phyloP scores from a whole-genome alignment of 306 rosid species.

The Mucuna pruriens region DNA sequence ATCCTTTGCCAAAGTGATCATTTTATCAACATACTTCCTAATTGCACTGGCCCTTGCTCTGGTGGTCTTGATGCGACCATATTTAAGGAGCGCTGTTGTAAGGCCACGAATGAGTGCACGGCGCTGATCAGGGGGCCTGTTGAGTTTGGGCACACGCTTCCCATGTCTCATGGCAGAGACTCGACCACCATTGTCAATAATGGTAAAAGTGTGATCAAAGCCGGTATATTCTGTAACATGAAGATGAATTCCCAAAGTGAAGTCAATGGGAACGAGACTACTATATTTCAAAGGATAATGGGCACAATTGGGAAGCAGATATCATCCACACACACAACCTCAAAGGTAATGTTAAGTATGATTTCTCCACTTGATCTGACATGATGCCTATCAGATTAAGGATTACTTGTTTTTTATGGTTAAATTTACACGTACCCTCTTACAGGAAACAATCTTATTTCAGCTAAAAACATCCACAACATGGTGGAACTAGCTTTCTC shows the following conservation, averaged over 20 bases:
- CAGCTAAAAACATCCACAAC: background rate
- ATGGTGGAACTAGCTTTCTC: background rate
- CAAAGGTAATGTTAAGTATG: constrained; percentile 19
- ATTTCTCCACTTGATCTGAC: constrained; percentile 14
- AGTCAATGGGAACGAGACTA: constrained; percentile 10
- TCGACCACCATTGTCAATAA: constrained; percentile 71
- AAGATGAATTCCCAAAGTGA: constrained; percentile 20
- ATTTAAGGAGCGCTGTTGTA: constrained; percentile 90
- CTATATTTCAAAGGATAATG: constrained; percentile 29
- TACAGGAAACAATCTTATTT: background rate
- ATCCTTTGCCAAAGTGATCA: constrained; percentile 91
- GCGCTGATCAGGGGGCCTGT: constrained; percentile 95
- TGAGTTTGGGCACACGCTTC: constrained; percentile 86
- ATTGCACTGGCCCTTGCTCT: constrained; percentile 95
- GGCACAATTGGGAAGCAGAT: background rate
- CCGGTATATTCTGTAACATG: constrained; percentile 56
- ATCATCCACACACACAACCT: constrained; percentile 10
- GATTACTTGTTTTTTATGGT: background rate
- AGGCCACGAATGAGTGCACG: constrained; percentile 90
- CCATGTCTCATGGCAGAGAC: constrained; percentile 95
- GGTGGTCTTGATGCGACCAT: constrained; percentile 94
- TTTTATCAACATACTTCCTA: constrained; percentile 91
- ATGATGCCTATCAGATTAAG: background rate
- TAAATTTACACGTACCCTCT: background rate
- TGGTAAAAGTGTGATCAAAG: constrained; percentile 56